Base-by-base conservation (phyloP, 2,329 filamentous ascomycete species). In the Fusarium bactridioides region DNA sequence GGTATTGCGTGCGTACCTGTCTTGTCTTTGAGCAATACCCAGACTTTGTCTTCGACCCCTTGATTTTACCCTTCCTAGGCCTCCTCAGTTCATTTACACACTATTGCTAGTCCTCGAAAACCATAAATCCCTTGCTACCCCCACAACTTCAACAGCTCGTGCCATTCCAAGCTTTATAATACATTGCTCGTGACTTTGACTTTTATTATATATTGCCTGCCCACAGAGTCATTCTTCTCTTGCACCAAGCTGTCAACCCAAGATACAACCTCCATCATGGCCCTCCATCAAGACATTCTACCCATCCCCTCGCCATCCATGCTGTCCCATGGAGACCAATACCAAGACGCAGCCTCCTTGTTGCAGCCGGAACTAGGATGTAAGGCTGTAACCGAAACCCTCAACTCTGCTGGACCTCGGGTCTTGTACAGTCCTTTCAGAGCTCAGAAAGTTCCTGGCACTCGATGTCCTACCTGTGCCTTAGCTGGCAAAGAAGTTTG, bases 391-490 rank as follows among this genome's bases (percentile, higher is more conserved):
- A 11, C 18, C 15, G 45, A 55, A n/a, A n/a, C 25, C 25, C 51
- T 51, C 27, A 40, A 47, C 19, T 27, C 44, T 31, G 48, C 29
- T 27, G 50, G n/a, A 6, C 21, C 55, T 27, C 31, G 29, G 5
- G 51, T 23, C 25, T 27, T 47, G 25, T n/a, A 50, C 15, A 23
- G 13, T 48, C 56, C 50, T n/a, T 43, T 73, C 15, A 67, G 60
- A 31, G 56, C 59, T 15, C 44, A 69, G 41, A 68, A 83, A 78
- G 83, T 87, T 66, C 83, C 86, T 9, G 87, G 87, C 15, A 85
- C 87, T 31, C 81, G 83, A 73, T 89, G 87, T 76, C 86, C 86
- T 53, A 87, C 83, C 9, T 89, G 87, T 73, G 82, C 83, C 56
- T 76, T 80, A 45, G 80, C 82, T 50, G 87, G 87, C 66, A 81